A percentile compares a stretch with the other conserved stretches of the same genome.
These are phyloP conservation scores for Hansenula lynferdii DNA, from an alignment of 1,139 yeast genomes.

Conservation along the genomic window DNA sequence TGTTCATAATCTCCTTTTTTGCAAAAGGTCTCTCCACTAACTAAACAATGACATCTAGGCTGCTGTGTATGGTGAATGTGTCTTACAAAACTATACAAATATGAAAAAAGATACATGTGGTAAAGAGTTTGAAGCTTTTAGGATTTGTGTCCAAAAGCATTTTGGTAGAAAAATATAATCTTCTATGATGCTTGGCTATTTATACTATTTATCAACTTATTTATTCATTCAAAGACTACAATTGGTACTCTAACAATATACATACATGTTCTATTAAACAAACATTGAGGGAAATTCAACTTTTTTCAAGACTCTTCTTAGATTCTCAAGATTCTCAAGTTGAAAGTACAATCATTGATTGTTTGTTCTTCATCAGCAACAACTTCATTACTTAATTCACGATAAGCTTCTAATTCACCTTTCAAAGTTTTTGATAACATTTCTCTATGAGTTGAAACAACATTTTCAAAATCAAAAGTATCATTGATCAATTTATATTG, in stretches of 20 bases:
- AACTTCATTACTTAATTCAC: slow-evolving; percentile 37
- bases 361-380: slow-evolving; percentile 88
- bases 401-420: slow-evolving; percentile 44
- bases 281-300: background rate
- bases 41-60: slow-evolving; percentile 23
- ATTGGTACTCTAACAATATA: background rate
- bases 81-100: slow-evolving; percentile 49
- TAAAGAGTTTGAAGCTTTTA: slow-evolving; percentile 51
- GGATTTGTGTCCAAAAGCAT: slow-evolving; percentile 46
- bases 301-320: slow-evolving; percentile 22
- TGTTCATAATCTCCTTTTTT: background rate
- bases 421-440: slow-evolving; percentile 76
- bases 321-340: slow-evolving; percentile 70
- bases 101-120: slow-evolving; percentile 53
- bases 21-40: background rate
- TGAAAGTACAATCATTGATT: slow-evolving; percentile 81
- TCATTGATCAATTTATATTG: slow-evolving; percentile 73
- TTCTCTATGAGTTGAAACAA: slow-evolving; percentile 60
- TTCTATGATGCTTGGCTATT: background rate
- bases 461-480: slow-evolving; percentile 60
- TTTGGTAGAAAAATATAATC: slow-evolving; percentile 12
- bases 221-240: background rate
- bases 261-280: background rate
- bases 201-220: background rate
- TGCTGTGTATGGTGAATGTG: slow-evolving; percentile 56